These are phyloP conservation scores for Plasmodium relictum DNA, from an alignment of 169 alveolate species.

Conservation along the genomic window DNA sequence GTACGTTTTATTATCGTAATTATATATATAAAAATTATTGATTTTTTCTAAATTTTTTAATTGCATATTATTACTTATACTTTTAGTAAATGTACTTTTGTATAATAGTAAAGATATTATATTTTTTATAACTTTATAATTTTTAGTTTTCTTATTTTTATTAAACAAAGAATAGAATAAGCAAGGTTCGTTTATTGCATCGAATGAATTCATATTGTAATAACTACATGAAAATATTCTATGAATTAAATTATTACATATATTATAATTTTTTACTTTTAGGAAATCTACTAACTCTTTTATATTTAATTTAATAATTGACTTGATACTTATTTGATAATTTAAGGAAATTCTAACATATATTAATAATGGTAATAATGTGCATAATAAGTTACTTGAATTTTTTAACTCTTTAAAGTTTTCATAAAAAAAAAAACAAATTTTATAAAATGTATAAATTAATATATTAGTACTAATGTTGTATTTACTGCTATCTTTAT, in stretches of 20 bases:
- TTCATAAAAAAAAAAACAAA: slow-evolving; percentile 37
- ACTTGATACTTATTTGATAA: slow-evolving; percentile 15
- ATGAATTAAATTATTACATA: slow-evolving; percentile 55
- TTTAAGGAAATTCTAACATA: slow-evolving; percentile 21
- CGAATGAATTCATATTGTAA: slow-evolving; percentile 33
- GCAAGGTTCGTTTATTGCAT: slow-evolving; percentile 18
- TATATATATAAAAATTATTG: slow-evolving; percentile 29
- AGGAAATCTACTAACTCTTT: slow-evolving; percentile 7
- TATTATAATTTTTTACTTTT: slow-evolving; percentile 23
- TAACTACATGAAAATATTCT: slow-evolving; percentile 38
- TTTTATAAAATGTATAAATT: slow-evolving; percentile 43
- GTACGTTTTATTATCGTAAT: not conserved
- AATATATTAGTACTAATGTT: slow-evolving; percentile 20
- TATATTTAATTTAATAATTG: slow-evolving; percentile 35
- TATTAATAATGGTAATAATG: slow-evolving; percentile 22
- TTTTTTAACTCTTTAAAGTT: slow-evolving; percentile 27
- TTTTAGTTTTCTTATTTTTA: not conserved
- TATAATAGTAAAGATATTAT: slow-evolving; percentile 5
- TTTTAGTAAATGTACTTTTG: not conserved
- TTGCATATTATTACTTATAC: not conserved
- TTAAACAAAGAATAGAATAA: slow-evolving; percentile 20
- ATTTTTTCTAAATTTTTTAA: slow-evolving; percentile 9
- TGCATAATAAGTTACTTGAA: slow-evolving; percentile 30
- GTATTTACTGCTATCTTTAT: not conserved
- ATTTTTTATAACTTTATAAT: slow-evolving; percentile 33